Percentiles rank a stretch among this genome's conserved stretches.
phyloP scores from a whole-genome alignment of 805 yeast genomes.

The Diddensiella caesifluorescens region DNA sequence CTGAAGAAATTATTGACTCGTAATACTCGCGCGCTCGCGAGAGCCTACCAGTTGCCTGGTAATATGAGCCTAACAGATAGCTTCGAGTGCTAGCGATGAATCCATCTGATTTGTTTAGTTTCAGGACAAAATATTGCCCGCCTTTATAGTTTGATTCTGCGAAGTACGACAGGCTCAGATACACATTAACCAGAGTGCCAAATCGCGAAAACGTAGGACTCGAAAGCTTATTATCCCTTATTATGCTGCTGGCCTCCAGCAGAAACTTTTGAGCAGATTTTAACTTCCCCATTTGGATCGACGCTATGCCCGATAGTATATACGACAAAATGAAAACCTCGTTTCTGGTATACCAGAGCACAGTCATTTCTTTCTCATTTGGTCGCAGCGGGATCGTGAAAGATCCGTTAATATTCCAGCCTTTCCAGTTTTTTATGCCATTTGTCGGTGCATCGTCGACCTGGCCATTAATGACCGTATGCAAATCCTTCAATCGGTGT shows the following conservation, averaged over 20 bases:
- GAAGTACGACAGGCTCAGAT: too few species aligned
- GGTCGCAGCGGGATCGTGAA: neutral
- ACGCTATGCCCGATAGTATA: constrained; percentile 4
- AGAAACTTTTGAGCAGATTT: constrained; percentile 1
- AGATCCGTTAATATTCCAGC: neutral
- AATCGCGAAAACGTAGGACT: too few species aligned
- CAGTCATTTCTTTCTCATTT: neutral
- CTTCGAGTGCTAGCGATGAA: too few species aligned
- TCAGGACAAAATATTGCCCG: too few species aligned
- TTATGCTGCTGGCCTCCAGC: too few species aligned
- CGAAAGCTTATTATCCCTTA: too few species aligned
- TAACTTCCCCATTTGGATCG: constrained; percentile 1
- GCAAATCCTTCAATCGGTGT: constrained; percentile 1
- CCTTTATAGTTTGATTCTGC: too few species aligned
- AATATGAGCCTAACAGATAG: constrained; percentile 10
- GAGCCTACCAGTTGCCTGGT: constrained; percentile 8
- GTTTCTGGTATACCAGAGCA: constrained; percentile 1
- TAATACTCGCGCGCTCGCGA: constrained; percentile 3
- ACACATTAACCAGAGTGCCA: too few species aligned
- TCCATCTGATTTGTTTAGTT: too few species aligned
- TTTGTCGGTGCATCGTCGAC: neutral
- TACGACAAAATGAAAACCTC: neutral
- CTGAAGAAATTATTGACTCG: too few species aligned
- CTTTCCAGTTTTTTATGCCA: neutral
- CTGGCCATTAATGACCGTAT: neutral